A percentile compares a stretch with the other conserved stretches of the same genome.
These are phyloP conservation scores for Leccinum imitatum DNA, from an alignment of 768 basidiomycete species.

Conservation along the genomic window DNA sequence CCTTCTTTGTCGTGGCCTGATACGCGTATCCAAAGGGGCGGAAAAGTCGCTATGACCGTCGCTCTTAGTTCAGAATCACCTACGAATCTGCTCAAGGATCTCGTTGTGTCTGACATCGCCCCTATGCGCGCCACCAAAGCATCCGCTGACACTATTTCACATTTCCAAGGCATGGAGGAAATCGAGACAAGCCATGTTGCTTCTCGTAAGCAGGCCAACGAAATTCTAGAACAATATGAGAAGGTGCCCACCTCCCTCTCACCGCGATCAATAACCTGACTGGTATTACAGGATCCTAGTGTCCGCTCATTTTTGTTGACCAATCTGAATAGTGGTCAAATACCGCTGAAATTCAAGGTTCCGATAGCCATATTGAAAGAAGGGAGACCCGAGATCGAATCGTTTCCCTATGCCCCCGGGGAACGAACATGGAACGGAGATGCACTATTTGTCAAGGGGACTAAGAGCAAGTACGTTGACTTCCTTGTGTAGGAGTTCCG, in stretches of 20 bases:
- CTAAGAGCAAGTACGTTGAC: conserved; percentile 62
- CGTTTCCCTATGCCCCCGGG: conserved; percentile 69
- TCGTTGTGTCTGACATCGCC: conserved; percentile 82
- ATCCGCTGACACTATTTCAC: conserved; percentile 63
- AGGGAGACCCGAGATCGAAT: conserved; percentile 66
- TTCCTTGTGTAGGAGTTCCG: not conserved
- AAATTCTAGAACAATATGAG: conserved; percentile 61
- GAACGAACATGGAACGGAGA: conserved; percentile 55
- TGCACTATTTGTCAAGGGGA: conserved; percentile 76
- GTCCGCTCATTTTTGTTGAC: conserved; percentile 85
- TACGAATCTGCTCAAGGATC: conserved; percentile 43
- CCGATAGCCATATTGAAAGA: conserved; percentile 66
- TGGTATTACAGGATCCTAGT: conserved; percentile 55
- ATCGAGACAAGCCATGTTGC: conserved; percentile 60
- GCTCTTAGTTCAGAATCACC: conserved; percentile 50
- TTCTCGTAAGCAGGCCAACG: conserved; percentile 69
- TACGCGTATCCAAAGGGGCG: conserved; percentile 58
- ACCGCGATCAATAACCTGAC: conserved; percentile 4
- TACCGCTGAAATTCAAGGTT: conserved; percentile 62
- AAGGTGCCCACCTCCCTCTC: conserved; percentile 41
- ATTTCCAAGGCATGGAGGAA: conserved; percentile 71
- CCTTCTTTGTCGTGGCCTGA: not conserved
- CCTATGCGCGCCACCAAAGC: conserved; percentile 55
- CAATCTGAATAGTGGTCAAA: conserved; percentile 53
- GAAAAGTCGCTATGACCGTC: conserved; percentile 76